phyloP scores from a whole-genome alignment of 2,329 filamentous ascomycete species.

The Colletotrichum gigasporum region DNA sequence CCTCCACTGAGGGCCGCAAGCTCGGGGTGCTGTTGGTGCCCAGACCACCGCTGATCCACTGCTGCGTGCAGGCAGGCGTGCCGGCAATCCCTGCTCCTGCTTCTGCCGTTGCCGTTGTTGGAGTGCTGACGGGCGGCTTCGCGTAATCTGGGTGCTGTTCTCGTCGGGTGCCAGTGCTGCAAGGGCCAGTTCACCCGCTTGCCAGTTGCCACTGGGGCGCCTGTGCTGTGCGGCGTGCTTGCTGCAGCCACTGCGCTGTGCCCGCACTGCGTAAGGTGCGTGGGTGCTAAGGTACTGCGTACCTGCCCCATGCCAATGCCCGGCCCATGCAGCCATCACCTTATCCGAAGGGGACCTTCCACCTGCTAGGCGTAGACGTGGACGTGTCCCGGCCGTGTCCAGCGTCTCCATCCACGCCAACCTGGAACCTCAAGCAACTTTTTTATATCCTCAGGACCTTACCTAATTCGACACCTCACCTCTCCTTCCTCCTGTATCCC shows the following conservation, averaged over 20 bases:
- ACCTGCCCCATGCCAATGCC: neutral
- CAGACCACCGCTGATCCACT: neutral
- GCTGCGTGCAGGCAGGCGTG: too few species aligned
- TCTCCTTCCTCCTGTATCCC: neutral
- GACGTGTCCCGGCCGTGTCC: neutral
- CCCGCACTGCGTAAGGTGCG: too few species aligned
- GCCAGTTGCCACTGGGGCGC: neutral
- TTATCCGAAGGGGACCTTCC: slow-evolving; percentile 4
- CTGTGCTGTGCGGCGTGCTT: too few species aligned
- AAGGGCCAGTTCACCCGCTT: slow-evolving; percentile 16
- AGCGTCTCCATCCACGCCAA: slow-evolving; percentile 14
- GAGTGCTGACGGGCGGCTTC: neutral
- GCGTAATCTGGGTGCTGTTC: slow-evolving; percentile 3
- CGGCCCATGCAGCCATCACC: slow-evolving; percentile 9
- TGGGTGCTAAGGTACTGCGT: too few species aligned
- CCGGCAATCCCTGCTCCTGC: neutral
- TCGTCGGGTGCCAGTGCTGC: slow-evolving; percentile 20
- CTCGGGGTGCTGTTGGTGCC: too few species aligned
- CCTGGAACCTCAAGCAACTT: slow-evolving; percentile 14
- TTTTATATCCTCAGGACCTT: slow-evolving; percentile 17
- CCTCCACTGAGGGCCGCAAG: too few species aligned
- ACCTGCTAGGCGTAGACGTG: neutral
- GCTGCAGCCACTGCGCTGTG: neutral
- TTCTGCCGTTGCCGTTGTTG: neutral
- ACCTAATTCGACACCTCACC: slow-evolving; percentile 30